A percentile compares a stretch with the other conserved stretches of the same genome.
phyloP scores from a whole-genome alignment of 192 early-diverging fungal genomes.

The Coemansia sp. region DNA sequence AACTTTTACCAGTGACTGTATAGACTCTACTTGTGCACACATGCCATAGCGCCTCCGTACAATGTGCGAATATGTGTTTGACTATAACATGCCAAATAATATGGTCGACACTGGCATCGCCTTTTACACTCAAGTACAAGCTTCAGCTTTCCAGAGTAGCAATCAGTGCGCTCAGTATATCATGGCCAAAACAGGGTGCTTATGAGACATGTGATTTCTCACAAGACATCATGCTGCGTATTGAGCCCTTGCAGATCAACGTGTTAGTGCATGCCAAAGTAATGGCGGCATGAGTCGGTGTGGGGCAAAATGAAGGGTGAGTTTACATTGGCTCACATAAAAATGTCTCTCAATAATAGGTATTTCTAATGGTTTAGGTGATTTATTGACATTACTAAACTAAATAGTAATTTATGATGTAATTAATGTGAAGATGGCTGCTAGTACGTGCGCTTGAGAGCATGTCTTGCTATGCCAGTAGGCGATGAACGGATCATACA shows the following conservation, averaged over 20 bases:
- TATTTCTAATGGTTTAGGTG: too few relatives aligned
- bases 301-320: conserved; percentile 20
- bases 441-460: too few relatives aligned
- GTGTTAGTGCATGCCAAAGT: conserved; percentile 41
- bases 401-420: too few relatives aligned
- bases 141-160: conserved; percentile 1
- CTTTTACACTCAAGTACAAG: conserved; percentile 30
- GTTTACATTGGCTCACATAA: conserved; percentile 46
- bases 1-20: conserved; percentile 23
- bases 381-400: too few relatives aligned
- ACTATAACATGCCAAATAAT: conserved; percentile 6
- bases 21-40: conserved; percentile 34
- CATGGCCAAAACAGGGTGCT: background rate
- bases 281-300: conserved; percentile 19
- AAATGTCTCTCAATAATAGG: too few relatives aligned
- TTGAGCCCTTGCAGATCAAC: background rate
- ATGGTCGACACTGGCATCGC: conserved; percentile 28
- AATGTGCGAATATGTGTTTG: background rate
- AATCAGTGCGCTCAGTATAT: background rate
- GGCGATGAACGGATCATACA: too few relatives aligned
- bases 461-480: too few relatives aligned
- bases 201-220: conserved; percentile 17
- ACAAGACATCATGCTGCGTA: background rate
- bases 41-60: background rate
- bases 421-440: too few relatives aligned